These are phyloP conservation scores for Cinnamomum chago DNA, from an alignment of 164 flowering plant species.

Conservation along the genomic window DNA sequence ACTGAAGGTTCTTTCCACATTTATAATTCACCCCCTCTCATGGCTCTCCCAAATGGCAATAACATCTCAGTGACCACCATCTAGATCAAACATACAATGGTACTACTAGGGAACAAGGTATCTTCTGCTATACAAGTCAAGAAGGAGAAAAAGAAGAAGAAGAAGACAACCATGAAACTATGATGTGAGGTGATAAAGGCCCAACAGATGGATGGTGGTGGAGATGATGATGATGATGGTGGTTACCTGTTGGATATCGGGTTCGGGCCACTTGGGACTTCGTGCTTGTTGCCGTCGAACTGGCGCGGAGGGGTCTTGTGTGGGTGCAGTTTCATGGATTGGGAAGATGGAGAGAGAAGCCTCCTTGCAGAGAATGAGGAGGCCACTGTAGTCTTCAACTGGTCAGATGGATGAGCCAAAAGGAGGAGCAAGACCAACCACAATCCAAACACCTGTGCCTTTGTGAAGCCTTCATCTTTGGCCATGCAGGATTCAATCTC, in stretches of 20 bases:
- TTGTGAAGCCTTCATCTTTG: constrained; percentile 24
- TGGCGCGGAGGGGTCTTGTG: constrained; percentile 10
- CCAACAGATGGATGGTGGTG: neutral
- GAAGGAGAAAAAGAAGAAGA: neutral
- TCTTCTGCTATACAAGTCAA: neutral
- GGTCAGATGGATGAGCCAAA: constrained; percentile 27
- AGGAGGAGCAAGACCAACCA: constrained; percentile 36
- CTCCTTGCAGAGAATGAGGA: constrained; percentile 17
- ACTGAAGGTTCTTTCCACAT: neutral
- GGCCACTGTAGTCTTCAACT: constrained; percentile 18
- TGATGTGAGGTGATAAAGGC: neutral
- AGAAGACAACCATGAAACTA: neutral
- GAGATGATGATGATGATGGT: neutral
- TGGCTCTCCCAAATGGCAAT: neutral
- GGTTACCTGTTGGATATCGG: constrained; percentile 52
- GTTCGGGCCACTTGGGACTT: constrained; percentile 89
- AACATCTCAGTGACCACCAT: neutral
- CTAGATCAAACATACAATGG: neutral
- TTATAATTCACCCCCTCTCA: neutral
- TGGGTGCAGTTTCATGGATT: constrained; percentile 12
- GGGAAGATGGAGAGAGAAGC: constrained; percentile 22
- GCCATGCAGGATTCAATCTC: constrained; percentile 63
- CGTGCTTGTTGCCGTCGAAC: constrained; percentile 55
- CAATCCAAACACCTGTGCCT: constrained; percentile 26
- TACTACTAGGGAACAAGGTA: neutral